Base-by-base conservation (phyloP, 2,329 filamentous ascomycete genomes). In the Dothistroma pini region DNA sequence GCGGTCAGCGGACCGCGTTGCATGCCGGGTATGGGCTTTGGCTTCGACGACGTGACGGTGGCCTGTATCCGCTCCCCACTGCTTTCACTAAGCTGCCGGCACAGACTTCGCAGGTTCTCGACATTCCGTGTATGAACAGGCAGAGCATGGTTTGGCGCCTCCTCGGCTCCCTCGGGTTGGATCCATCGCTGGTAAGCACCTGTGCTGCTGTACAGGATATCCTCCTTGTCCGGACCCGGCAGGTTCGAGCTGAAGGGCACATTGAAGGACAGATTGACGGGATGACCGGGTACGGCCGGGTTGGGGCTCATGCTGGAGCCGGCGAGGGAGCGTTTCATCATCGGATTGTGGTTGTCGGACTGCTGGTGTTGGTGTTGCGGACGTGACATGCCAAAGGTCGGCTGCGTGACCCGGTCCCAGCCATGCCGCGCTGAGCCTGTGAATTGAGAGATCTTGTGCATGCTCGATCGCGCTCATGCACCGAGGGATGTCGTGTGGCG, bases 211-310 rank as follows among this genome's bases (percentile, higher is more conserved):
- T 97, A 93, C 63, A 97, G 85, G 71, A 99, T 91, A 77, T 97
- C 93, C 76, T 97, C 92, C 68, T 89, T 89, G 72, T 97, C 92
- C 66, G 95, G 95, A 35, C 95, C 95, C 65, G 90, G 86, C 63
- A 99, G 86, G 71, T 93, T 93, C 66, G 91, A 96, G 69, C 92
- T 88, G 78, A 97, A 97, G 63, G 95, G 95, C 54, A 99, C 89
- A 75, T 97, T 97, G 86, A 99, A 97, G 67, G 91, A 93, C 75
- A 96, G 89, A 77, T 96, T 91, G 77, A 97, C 90, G 67, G 86
- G 87, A 56, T 88, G 83, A 75, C 93, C 89, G 73, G 88, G 84
- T 65, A 88, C 82, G 61, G 89, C 86, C 67, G 89, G 87, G 70
- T 87, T 77, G 35, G 71, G 73, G 58, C 68, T 68, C 69, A 84